Conservation (phyloP, 1,139 yeast genomes). For the Protomyces inouyei region DNA sequence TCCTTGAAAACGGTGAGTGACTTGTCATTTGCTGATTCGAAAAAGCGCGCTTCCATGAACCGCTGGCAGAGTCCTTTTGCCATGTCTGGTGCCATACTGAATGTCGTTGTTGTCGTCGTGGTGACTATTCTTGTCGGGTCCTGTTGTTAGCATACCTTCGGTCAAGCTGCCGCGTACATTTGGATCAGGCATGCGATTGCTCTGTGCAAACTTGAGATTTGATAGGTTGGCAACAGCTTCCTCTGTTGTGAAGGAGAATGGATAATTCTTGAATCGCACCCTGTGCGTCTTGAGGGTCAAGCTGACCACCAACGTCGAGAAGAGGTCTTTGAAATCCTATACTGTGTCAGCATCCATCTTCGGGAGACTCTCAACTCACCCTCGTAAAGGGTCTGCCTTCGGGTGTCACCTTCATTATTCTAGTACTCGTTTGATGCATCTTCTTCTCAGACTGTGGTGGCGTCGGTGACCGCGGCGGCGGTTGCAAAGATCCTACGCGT, state of each 20-base stretch:
- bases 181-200: slow-evolving; percentile 42
- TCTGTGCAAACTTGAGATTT: slow-evolving; percentile 43
- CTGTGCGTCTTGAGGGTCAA: slow-evolving; percentile 43
- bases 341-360: not conserved
- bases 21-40: slow-evolving; percentile 74
- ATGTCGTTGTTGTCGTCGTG: slow-evolving; percentile 56
- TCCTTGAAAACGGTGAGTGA: slow-evolving; percentile 51
- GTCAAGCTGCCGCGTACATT: not conserved
- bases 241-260: slow-evolving; percentile 53
- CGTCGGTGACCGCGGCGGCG: not conserved
- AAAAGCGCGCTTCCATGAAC: slow-evolving; percentile 61
- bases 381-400: slow-evolving; percentile 30
- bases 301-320: slow-evolving; percentile 50
- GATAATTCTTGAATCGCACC: slow-evolving; percentile 38
- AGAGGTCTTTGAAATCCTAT: slow-evolving; percentile 54
- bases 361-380: not conserved
- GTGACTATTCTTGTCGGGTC: slow-evolving; percentile 36
- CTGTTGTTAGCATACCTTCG: not conserved
- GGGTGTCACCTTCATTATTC: slow-evolving; percentile 28
- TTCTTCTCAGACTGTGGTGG: slow-evolving; percentile 12
- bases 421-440: slow-evolving; percentile 30
- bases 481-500: not conserved
- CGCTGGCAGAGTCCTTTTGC: slow-evolving; percentile 50
- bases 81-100: slow-evolving; percentile 52
- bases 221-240: slow-evolving; percentile 54